Percentiles rank a stretch among this genome's conserved stretches.
These are phyloP conservation scores for Pogostemon cablin DNA, from an alignment of 257 asterid genomes.

Conservation along the genomic window DNA sequence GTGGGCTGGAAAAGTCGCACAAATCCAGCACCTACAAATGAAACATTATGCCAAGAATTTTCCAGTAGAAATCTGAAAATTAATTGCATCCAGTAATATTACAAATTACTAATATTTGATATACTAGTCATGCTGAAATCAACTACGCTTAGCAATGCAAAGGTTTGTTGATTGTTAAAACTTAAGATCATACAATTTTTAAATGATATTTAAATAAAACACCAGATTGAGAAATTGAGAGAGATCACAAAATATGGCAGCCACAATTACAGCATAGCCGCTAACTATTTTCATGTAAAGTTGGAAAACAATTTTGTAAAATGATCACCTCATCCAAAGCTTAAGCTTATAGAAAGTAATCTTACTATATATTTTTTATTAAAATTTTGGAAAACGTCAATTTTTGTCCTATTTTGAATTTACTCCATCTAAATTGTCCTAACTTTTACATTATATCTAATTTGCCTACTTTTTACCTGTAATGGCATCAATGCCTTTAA, in stretches of 20 bases:
- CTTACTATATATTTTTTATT: too few relatives aligned
- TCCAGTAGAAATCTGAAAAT: conserved; percentile 81
- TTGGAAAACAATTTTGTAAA: too few relatives aligned
- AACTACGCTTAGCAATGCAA: conserved; percentile 13
- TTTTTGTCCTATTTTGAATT: too few relatives aligned
- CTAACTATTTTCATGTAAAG: background rate
- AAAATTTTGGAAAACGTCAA: too few relatives aligned
- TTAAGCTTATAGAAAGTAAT: too few relatives aligned
- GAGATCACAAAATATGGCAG: conserved; percentile 11
- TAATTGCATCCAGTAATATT: conserved; percentile 28
- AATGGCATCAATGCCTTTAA: too few relatives aligned
- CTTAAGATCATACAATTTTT: conserved; percentile 6
- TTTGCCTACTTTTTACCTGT: too few relatives aligned
- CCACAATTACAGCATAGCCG: background rate
- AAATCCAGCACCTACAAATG: conserved; percentile 97
- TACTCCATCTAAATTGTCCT: too few relatives aligned
- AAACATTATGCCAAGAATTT: conserved; percentile 95
- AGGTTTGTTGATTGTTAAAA: conserved; percentile 1
- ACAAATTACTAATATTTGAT: conserved; percentile 24
- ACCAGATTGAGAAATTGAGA: conserved; percentile 5
- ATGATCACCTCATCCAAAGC: too few relatives aligned
- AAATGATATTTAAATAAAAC: background rate
- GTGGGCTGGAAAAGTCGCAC: conserved; percentile 92
- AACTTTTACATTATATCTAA: too few relatives aligned
- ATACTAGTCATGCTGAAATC: conserved; percentile 12